Evolutionary conservation across 257 asterid species (phyloP).

Genomic region (Leonotis leonurus): DNA sequence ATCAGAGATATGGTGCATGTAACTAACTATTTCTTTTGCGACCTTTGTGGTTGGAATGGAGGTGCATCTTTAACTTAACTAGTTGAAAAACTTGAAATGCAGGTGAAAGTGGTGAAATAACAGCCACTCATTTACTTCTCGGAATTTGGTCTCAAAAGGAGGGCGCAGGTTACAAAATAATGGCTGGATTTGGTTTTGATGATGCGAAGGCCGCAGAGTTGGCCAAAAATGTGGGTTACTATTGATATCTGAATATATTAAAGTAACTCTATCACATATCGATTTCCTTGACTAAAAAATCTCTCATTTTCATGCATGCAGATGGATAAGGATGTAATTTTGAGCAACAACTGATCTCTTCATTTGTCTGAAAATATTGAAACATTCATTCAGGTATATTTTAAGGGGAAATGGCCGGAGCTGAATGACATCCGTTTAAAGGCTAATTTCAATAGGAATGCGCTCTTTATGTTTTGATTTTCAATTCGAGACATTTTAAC

Average conservation of each 20-base stretch:
- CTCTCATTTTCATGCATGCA: constrained; percentile 27
- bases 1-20: neutral
- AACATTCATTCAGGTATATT: constrained; percentile 1
- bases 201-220: constrained; percentile 75
- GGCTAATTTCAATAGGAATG: neutral
- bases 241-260: neutral
- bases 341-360: constrained; percentile 35
- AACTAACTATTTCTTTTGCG: neutral
- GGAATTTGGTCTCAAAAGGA: constrained; percentile 82
- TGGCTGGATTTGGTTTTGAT: constrained; percentile 65
- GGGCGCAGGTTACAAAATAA: constrained; percentile 64
- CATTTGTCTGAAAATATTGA: constrained; percentile 2
- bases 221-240: constrained; percentile 53
- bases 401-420: neutral
- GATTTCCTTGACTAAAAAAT: neutral
- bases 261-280: neutral
- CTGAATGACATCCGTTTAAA: neutral
- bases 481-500: neutral
- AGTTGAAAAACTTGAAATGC: constrained; percentile 17
- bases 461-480: neutral
- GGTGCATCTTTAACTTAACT: neutral
- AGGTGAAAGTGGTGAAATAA: constrained; percentile 88
- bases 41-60: neutral
- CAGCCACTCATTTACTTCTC: constrained; percentile 56
- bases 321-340: constrained; percentile 63